Conservation (phyloP, 1,139 yeast genomes). For the Yamadazyma dendronema region DNA sequence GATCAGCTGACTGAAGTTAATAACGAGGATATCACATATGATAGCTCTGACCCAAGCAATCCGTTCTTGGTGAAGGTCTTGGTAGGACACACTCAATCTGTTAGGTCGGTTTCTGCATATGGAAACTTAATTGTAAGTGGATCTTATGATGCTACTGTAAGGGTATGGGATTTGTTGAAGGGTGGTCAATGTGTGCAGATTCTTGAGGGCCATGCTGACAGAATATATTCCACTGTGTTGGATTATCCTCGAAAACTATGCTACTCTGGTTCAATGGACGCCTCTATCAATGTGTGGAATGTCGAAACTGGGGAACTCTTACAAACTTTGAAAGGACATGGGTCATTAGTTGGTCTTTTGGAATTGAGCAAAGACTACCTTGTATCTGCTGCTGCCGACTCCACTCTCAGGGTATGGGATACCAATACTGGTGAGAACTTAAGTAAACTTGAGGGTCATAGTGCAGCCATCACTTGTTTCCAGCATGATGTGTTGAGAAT, state of each 20-base stretch:
- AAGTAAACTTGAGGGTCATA: constrained; percentile 78
- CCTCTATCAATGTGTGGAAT: constrained; percentile 89
- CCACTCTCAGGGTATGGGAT: constrained; percentile 90
- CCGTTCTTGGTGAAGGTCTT: constrained; percentile 76
- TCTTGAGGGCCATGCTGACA: constrained; percentile 79
- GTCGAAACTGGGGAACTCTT: constrained; percentile 69
- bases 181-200: constrained; percentile 73
- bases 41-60: constrained; percentile 42
- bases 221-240: constrained; percentile 83
- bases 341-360: constrained; percentile 83
- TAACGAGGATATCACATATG: constrained; percentile 28
- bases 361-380: constrained; percentile 74
- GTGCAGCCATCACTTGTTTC: constrained; percentile 89
- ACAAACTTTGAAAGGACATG: constrained; percentile 76
- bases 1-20: background rate
- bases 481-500: constrained; percentile 84
- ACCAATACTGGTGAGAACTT: constrained; percentile 70
- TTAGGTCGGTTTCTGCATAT: constrained; percentile 82
- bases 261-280: constrained; percentile 90
- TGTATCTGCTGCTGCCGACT: constrained; percentile 97
- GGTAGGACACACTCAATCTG: constrained; percentile 84
- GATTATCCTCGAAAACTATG: constrained; percentile 77
- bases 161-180: constrained; percentile 84
- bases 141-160: constrained; percentile 83
- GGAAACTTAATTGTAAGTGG: constrained; percentile 87